A percentile compares a stretch with the other conserved stretches of the same genome.
Conservation (phyloP, 495 filamentous ascomycete genomes). For the Neurospora tetraspora region DNA sequence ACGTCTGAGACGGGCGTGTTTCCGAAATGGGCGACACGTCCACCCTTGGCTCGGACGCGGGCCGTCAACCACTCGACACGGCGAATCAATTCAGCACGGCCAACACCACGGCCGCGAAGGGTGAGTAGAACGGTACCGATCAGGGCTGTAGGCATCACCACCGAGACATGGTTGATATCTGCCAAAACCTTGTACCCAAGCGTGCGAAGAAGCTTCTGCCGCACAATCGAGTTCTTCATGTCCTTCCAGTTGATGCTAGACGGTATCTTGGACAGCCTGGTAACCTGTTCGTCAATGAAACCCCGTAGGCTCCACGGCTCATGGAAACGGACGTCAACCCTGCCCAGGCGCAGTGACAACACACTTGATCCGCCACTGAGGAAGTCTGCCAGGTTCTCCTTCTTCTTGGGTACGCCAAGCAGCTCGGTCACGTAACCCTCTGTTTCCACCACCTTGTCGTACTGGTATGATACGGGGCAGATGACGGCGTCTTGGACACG, state of each 20-base stretch:
- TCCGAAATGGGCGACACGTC: conserved; percentile 88
- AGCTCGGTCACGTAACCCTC: conserved; percentile 94
- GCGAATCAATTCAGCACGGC: conserved; percentile 72
- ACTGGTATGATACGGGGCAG: conserved; percentile 91
- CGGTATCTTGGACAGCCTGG: conserved; percentile 32
- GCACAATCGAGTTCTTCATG: conserved; percentile 33
- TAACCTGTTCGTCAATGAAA: conserved; percentile 68
- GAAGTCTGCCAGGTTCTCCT: conserved; percentile 86
- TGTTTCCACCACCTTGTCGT: conserved; percentile 97
- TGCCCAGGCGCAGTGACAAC: conserved; percentile 74
- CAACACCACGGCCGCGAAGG: conserved; percentile 83
- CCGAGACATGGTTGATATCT: conserved; percentile 91
- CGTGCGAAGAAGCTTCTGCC: conserved; percentile 60
- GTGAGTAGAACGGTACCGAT: conserved; percentile 92
- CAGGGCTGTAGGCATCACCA: conserved; percentile 94
- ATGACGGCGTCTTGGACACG: conserved; percentile 83
- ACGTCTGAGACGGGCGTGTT: conserved; percentile 64
- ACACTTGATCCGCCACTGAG: conserved; percentile 75
- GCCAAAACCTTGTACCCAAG: conserved; percentile 84
- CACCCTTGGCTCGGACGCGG: conserved; percentile 73
- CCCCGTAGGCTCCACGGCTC: conserved; percentile 82
- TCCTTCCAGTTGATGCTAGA: conserved; percentile 27
- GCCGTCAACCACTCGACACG: conserved; percentile 85
- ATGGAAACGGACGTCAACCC: conserved; percentile 92
- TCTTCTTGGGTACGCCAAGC: conserved; percentile 84